Conservation (phyloP, 2,329 filamentous ascomycete species). For the Neofusicoccum sp. region DNA sequence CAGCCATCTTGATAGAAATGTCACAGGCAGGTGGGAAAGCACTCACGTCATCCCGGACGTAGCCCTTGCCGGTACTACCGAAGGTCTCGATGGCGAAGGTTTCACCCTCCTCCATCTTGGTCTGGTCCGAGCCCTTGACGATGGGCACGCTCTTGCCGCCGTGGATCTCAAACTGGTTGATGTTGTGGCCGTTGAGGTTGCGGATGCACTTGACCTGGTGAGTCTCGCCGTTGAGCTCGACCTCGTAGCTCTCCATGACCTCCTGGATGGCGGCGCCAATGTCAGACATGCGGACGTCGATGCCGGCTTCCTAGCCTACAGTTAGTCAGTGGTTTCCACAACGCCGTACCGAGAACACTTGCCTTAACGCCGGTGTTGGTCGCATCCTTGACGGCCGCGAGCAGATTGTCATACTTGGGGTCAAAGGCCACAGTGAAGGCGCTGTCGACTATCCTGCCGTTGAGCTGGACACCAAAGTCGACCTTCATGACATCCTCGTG, state of each 20-base stretch:
- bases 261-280: slow-evolving; percentile 85
- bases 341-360: slow-evolving; percentile 26
- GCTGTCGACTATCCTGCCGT: slow-evolving; percentile 71
- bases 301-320: slow-evolving; percentile 71
- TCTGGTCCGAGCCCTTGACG: slow-evolving; percentile 82
- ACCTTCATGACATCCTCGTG: slow-evolving; percentile 73
- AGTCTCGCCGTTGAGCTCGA: slow-evolving; percentile 77
- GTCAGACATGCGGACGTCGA: slow-evolving; percentile 86
- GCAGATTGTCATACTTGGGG: slow-evolving; percentile 67
- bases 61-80: slow-evolving; percentile 87
- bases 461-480: slow-evolving; percentile 72
- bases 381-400: slow-evolving; percentile 67
- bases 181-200: slow-evolving; percentile 88
- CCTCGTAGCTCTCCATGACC: slow-evolving; percentile 90
- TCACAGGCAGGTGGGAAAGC: slow-evolving; percentile 51
- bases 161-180: slow-evolving; percentile 86
- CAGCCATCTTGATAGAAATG: neutral
- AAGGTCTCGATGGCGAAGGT: slow-evolving; percentile 96
- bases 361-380: slow-evolving; percentile 74
- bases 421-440: slow-evolving; percentile 72
- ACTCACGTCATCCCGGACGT: slow-evolving; percentile 71
- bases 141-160: slow-evolving; percentile 93
- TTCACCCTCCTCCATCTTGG: slow-evolving; percentile 98
- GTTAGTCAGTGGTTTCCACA: neutral
- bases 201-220: slow-evolving; percentile 83